These are phyloP conservation scores for Cryomyces antarcticus DNA, from an alignment of 495 filamentous ascomycete species.

Conservation along the genomic window DNA sequence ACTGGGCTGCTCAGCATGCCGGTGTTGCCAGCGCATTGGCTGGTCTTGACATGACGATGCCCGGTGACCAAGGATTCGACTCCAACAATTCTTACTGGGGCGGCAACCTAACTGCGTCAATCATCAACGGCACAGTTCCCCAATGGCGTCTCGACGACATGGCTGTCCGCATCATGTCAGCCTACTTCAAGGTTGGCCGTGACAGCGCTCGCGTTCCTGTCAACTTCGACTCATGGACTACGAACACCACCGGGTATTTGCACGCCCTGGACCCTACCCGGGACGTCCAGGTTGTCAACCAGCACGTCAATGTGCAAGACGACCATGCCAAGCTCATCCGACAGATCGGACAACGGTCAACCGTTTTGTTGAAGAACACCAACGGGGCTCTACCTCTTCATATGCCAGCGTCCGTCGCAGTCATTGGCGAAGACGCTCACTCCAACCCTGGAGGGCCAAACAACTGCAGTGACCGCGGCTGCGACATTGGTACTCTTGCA, in stretches of 20 bases:
- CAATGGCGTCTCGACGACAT: conserved; percentile 88
- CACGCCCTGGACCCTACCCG: conserved; percentile 24
- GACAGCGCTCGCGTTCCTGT: conserved; percentile 39
- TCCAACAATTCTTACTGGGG: conserved; percentile 39
- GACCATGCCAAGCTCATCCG: conserved; percentile 56
- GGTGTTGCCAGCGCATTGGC: conserved; percentile 62
- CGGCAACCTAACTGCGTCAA: conserved; percentile 60
- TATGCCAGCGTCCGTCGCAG: conserved; percentile 25
- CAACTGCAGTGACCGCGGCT: conserved; percentile 64
- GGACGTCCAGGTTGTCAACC: conserved; percentile 52
- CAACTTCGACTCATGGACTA: conserved; percentile 81
- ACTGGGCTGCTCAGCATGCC: conserved; percentile 75
- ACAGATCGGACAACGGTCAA: conserved; percentile 52
- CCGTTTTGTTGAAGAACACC: conserved; percentile 75
- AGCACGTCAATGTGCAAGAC: conserved; percentile 63
- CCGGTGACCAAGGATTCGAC: conserved; percentile 63
- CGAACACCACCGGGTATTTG: conserved; percentile 40
- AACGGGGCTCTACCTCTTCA: conserved; percentile 55
- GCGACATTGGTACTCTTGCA: conserved; percentile 68
- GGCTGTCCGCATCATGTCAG: conserved; percentile 79
- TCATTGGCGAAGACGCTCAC: conserved; percentile 78
- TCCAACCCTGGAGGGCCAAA: conserved; percentile 67
- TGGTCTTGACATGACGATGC: conserved; percentile 91
- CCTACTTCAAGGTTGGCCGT: conserved; percentile 77
- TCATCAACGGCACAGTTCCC: conserved; percentile 79